Percentiles rank a stretch among this genome's conserved stretches.
phyloP scores from a whole-genome alignment of 345 rosid species.

The Diplotaxis tenuifolia region DNA sequence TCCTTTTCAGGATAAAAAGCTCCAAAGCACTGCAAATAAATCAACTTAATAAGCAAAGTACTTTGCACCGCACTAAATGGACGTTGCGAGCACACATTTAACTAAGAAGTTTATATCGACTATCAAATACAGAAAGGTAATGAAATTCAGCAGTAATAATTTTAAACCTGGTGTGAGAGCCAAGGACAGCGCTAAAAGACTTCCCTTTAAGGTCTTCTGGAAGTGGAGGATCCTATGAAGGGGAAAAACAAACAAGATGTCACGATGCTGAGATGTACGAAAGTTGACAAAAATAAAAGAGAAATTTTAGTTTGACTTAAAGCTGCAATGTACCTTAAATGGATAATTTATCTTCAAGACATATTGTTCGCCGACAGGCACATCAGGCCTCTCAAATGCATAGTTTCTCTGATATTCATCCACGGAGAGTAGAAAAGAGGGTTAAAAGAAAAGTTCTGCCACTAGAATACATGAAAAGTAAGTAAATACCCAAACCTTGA shows the following conservation, averaged over 20 bases:
- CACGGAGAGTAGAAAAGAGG: slow-evolving; percentile 26
- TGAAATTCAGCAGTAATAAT: slow-evolving; percentile 18
- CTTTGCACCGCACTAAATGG: not conserved
- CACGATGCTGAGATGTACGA: not conserved
- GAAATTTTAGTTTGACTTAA: not conserved
- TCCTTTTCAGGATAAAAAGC: slow-evolving; percentile 87
- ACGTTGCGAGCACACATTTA: not conserved
- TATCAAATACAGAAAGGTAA: slow-evolving; percentile 21
- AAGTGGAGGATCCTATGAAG: slow-evolving; percentile 83
- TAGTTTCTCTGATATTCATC: slow-evolving; percentile 62
- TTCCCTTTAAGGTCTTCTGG: slow-evolving; percentile 85
- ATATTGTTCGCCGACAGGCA: slow-evolving; percentile 80
- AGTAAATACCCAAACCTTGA: slow-evolving; percentile 62
- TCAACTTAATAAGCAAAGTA: not conserved
- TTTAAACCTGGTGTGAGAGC: slow-evolving; percentile 77
- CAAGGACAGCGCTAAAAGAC: slow-evolving; percentile 75
- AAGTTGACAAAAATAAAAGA: not conserved
- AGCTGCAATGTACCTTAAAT: slow-evolving; percentile 62
- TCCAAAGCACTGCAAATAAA: slow-evolving; percentile 82
- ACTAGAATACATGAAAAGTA: slow-evolving; percentile 4
- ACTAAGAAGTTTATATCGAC: slow-evolving; percentile 13
- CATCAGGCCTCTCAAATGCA: slow-evolving; percentile 79
- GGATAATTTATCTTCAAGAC: slow-evolving; percentile 86
- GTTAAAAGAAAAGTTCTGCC: slow-evolving; percentile 9
- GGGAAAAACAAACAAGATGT: not conserved